Base-by-base conservation (phyloP, 116 monocot species). In the Dioscorea cayenensis region DNA sequence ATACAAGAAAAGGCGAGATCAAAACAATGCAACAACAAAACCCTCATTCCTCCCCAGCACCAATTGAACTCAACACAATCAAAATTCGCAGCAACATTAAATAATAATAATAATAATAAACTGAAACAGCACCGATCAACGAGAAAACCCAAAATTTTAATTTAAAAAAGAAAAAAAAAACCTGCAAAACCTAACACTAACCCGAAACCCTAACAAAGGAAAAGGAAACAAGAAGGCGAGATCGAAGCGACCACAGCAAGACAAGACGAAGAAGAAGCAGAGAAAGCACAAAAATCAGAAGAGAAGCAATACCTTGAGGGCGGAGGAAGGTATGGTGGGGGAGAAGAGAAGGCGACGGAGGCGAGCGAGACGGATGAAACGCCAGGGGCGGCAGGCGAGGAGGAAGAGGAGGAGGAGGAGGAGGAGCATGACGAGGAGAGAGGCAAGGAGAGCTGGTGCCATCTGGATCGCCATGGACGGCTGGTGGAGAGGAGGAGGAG, bases 371-470 rank as follows among this genome's bases (percentile, higher is more conserved):
- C 29, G 18, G 76, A 86, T 60, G 79, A 86, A 77, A 28, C 82
- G 82, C 82, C 82, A 86, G 66, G 86, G 82, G 16, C 86, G 69
- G 74, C 76, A 82, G 70, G 71, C 28, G 65, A 82, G 28, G 66
- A 86, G 55, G 63, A 89, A 36, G 20, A 89, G 60, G 73, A 84
- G 35, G 58, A 84, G 25, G 52, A 69, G 66, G 60, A 86, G 67
- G 63, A 89, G 63, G 60, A 85, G 48, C 59, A 82, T 36, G 72
- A 80, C 72, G 78, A 83, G 51, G 66, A 80, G 63, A 51, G 62
- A 20, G 25, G 49, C 43, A 43, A 43, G 43, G 43, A 43, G 63
- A 23, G 21, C 51, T 16, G 75, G 68, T 17, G 43, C 49, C 43
- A 48, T 36, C 49, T 43, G 10, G 68, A 48, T 50, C 14, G 49